A percentile compares a stretch with the other conserved stretches of the same genome.
These are phyloP conservation scores for Didymella pomorum DNA, from an alignment of 2,329 filamentous ascomycete species.

Conservation along the genomic window DNA sequence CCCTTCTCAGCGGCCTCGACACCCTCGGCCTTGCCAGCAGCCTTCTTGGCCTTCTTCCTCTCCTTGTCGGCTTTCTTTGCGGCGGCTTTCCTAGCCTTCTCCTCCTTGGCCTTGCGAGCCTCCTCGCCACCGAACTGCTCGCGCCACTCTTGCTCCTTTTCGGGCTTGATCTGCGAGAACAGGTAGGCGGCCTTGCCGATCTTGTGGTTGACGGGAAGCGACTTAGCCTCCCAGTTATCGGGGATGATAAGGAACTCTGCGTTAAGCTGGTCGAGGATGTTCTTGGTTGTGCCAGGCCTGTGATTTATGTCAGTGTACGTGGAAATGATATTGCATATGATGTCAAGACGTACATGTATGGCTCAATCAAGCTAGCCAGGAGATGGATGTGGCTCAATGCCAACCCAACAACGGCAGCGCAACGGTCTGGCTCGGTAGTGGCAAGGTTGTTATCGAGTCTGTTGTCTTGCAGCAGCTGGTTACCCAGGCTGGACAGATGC, in stretches of 20 bases:
- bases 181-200: slow-evolving; percentile 82
- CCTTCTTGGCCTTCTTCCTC: slow-evolving; percentile 66
- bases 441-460: slow-evolving; percentile 68
- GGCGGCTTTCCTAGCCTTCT: slow-evolving; percentile 67
- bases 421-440: slow-evolving; percentile 65
- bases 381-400: slow-evolving; percentile 85
- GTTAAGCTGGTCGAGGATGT: slow-evolving; percentile 81
- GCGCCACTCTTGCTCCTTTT: slow-evolving; percentile 85
- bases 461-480: slow-evolving; percentile 65
- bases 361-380: slow-evolving; percentile 77
- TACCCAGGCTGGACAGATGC: slow-evolving; percentile 69
- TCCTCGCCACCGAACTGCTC: slow-evolving; percentile 74
- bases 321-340: neutral
- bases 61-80: slow-evolving; percentile 71
- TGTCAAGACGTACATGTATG: slow-evolving; percentile 69
- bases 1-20: slow-evolving; percentile 81
- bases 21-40: slow-evolving; percentile 73
- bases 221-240: slow-evolving; percentile 49
- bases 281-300: slow-evolving; percentile 58
- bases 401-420: slow-evolving; percentile 73
- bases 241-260: slow-evolving; percentile 66
- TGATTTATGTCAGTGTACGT: slow-evolving; percentile 14
- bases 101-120: slow-evolving; percentile 72
- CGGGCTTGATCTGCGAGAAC: slow-evolving; percentile 82
- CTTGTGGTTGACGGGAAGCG: slow-evolving; percentile 71